Evolutionary conservation across 345 rosid genomes (phyloP), one percentile per base, ranked within the genome.

Genomic region (Noccaea bulbosa): DNA sequence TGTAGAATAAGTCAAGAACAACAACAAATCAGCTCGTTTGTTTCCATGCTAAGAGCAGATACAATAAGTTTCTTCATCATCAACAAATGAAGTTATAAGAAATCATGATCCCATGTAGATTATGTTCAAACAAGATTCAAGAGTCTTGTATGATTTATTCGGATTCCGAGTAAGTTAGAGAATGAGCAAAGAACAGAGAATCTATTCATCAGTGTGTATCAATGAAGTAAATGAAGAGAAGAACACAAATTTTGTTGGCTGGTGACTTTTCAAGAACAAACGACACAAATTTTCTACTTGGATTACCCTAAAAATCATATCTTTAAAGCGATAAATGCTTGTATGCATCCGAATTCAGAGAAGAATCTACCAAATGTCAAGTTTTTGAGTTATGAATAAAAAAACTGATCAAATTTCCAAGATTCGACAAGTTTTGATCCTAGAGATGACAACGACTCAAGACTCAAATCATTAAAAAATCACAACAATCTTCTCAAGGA

Each of bases 111-210:
- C 17, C 17, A 12, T 1, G 39, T 14, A n/a, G 59, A 54, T 34
- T 33, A 54, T 4, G 15, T 24, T 50, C 34, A 50, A 50, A 50
- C 35, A 24, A 12, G 11, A 22, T 50, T 15, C 52, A 47, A 5
- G 52, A 48, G 6, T 17, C 20, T 17, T 17, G 20, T 17, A 17
- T 17, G 20, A 17, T 17, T 17, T 17, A 17, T 17, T 17, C 20
- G 20, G 20, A 17, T 17, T 17, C 20, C 67, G 60, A 55, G 62
- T 74, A 33, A 5, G 39, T 9, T 32, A 14, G 39, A 64, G 30
- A 15, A 62, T 33, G 11, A 64, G 37, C 4, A 38, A 38, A 38
- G 39, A 35, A 8, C 2, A 35, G 39, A 35, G 8, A 35, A 17
- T 17, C 39, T 35, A 35, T 35, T 35, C 2, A 8, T 35, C 2